Base-by-base conservation (phyloP, 371 early-diverging fungal genomes). In the Lichtheimia ramosa region DNA sequence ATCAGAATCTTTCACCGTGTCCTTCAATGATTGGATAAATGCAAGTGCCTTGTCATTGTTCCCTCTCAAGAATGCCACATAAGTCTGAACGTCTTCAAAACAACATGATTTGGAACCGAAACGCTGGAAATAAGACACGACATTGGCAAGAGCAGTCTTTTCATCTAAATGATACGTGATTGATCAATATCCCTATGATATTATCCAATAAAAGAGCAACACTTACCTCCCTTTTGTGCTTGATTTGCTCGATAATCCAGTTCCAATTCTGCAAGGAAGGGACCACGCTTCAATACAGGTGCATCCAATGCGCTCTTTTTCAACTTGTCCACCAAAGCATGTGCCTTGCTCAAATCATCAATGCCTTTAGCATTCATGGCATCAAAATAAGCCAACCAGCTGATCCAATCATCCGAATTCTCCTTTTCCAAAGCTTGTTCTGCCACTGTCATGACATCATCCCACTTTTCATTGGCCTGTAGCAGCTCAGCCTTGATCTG, bases 201-300 rank as follows among this genome's bases (percentile, higher is more conserved):
- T 8, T 10, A 34, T 34, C 7, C 28, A 28, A 6, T 28, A 15
- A 14, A 16, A 10, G 13, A 43, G n/a, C 6, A 46, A n/a, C 16
- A 46, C 21, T 21, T 16, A 46, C 46, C 46, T 18, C 39, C 59
- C 51, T 59, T 59, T 34, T 58, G 48, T 25, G 56, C 60, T 63
- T 81, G 81, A 23, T 48, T 34, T 12, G 81, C 48, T 48, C 75
- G 63, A 50, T 66, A 61, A 28, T 84, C 80, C n/a, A 88, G 71
- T 53, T 91, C 86, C 13, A 92, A 65, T 63, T 90, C 86, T 5
- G 89, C 92, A 49, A 94, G 72, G 68, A 85, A 91, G 0, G 94
- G 90, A 0, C 87, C 88, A 18, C 90, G 81, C 55, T 88, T 81
- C 40, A 83, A 63, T 10, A 74, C 62, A n/a, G 78, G 70, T 43